Evolutionary conservation across 805 yeast genomes (phyloP), one percentile per base, ranked within the genome.

Genomic region (Kodamaea restingae): DNA sequence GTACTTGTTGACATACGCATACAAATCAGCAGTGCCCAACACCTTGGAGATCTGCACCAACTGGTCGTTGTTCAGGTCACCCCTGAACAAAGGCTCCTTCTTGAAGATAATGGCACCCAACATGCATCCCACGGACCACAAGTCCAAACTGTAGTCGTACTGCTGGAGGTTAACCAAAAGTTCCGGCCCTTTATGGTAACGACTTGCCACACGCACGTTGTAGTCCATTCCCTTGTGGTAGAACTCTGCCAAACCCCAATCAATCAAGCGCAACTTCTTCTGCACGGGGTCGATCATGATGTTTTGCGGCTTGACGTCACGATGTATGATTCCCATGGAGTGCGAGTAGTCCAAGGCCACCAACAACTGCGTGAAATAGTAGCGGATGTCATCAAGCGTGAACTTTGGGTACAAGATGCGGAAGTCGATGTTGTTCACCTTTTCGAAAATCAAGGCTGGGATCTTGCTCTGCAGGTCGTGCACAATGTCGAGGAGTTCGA

Each of bases 211-310:
- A 48, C 97, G 74, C 15, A 90, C 96, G 55, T 90, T 90, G 55
- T 86, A 90, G 52, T 87, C 95, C 57, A 79, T 84, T 10, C 88
- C 88, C 17, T 87, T 80, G 57, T 90, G 96, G 56, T 88, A 88
- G 57, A 87, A 88, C 60, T 90, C 97, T 7, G 97, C 96, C 38
- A 90, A 66, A 6, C 97, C 97, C 96, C 96, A 90, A 62, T 90
- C 97, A 39, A 90, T 88, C 47, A 88, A 73, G 47, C 95, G 75
- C 50, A 90, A 65, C 54, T 76, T 78, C 60, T 67, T 79, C 45
- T 71, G 74, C 44, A 73, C 66, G 40, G 86, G 96, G 60, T 90
- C 96, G 50, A 90, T 90, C 96, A 90, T 90, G 47, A 90, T 85
- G 61, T 90, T 90, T 54, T 90, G 95, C 8, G 97, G 97, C 61